Evolutionary conservation across 768 basidiomycete species (phyloP).

Genomic region (Kwoniella bestiolae): DNA sequence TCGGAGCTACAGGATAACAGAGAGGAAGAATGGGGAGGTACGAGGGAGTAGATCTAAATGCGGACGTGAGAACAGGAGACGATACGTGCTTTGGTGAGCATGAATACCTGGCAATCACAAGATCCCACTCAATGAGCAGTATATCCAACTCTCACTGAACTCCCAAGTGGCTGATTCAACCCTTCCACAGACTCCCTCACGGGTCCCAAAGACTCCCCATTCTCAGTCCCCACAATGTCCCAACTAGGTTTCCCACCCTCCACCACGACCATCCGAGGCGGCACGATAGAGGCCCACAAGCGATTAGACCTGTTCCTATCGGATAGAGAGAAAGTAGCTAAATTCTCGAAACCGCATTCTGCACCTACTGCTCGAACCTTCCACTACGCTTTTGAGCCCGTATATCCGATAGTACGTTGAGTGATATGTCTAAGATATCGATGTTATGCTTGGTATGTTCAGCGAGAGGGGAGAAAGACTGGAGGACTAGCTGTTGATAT

Average conservation of each 20-base stretch:
- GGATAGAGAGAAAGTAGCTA: constrained; percentile 48
- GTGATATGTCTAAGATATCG: too few relatives aligned
- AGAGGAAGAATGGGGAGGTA: constrained; percentile 23
- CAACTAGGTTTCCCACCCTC: constrained; percentile 50
- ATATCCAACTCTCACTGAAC: too few relatives aligned
- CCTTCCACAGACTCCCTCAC: constrained; percentile 29
- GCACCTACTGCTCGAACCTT: constrained; percentile 56
- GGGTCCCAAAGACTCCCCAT: constrained; percentile 50
- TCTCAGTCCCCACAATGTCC: constrained; percentile 56
- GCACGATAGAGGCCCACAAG: constrained; percentile 50
- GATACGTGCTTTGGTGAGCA: constrained; percentile 52
- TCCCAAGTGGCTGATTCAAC: too few relatives aligned
- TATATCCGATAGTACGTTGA: constrained; percentile 50
- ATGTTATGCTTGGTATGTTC: too few relatives aligned
- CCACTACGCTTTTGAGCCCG: constrained; percentile 52
- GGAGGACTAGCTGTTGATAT: too few relatives aligned
- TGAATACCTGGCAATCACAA: too few relatives aligned
- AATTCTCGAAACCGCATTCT: constrained; percentile 58
- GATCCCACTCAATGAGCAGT: too few relatives aligned
- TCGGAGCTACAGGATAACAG: constrained; percentile 25
- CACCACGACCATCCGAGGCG: constrained; percentile 53
- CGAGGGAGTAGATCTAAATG: constrained; percentile 40
- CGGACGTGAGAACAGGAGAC: constrained; percentile 36
- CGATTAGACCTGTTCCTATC: constrained; percentile 45
- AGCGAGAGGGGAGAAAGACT: too few relatives aligned